A percentile compares a stretch with the other conserved stretches of the same genome.
phyloP scores from a whole-genome alignment of 2,329 filamentous ascomycete genomes.

The Colletotrichum horii region DNA sequence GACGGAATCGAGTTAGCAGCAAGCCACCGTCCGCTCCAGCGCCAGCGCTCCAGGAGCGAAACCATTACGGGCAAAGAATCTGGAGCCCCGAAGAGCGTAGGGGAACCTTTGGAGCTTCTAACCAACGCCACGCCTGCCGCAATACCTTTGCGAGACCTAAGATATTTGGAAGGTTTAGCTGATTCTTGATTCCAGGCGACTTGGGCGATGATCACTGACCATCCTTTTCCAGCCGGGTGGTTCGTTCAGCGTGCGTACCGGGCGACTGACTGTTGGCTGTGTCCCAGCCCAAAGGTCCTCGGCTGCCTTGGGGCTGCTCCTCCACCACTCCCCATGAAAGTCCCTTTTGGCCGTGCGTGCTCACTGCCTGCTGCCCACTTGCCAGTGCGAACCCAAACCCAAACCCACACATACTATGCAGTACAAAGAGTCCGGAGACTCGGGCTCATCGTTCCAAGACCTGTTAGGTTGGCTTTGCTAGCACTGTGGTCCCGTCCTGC shows the following conservation, averaged over 20 bases:
- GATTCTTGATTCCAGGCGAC: background rate
- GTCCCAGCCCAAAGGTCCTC: background rate
- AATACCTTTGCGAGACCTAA: background rate
- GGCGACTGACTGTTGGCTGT: background rate
- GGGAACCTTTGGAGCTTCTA: background rate
- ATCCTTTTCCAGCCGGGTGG: constrained; percentile 8
- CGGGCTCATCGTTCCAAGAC: background rate
- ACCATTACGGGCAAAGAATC: background rate
- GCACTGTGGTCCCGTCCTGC: background rate
- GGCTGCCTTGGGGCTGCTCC: background rate
- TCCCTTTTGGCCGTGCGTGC: background rate
- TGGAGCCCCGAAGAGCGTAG: background rate
- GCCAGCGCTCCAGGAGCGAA: background rate
- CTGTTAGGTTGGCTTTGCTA: background rate
- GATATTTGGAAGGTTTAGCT: background rate
- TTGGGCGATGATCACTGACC: constrained; percentile 1
- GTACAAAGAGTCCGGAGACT: constrained; percentile 11
- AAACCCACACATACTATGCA: background rate
- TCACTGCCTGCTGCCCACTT: background rate
- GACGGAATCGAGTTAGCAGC: background rate
- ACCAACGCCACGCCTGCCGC: background rate
- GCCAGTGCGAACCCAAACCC: background rate
- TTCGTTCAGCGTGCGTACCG: constrained; percentile 4
- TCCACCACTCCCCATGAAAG: background rate
- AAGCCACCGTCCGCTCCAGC: background rate